Conservation (phyloP, 108 stramenopile genomes). For the Fragilariopsis cylindrus region DNA sequence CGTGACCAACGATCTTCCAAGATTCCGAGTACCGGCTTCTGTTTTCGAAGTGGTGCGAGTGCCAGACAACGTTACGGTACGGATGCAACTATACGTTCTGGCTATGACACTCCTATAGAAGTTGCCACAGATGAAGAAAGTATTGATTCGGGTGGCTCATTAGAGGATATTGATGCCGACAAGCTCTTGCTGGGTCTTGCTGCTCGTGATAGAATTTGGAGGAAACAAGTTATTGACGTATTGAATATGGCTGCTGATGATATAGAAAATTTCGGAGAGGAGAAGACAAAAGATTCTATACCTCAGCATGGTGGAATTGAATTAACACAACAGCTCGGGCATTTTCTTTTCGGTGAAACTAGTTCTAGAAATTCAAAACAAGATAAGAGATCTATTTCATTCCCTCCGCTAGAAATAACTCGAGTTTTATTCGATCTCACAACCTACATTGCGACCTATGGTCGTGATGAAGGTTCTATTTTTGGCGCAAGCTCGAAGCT, state of each 20-base stretch:
- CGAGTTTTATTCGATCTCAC: slow-evolving; percentile 77
- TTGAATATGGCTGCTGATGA: slow-evolving; percentile 41
- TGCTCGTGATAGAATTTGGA: slow-evolving; percentile 78
- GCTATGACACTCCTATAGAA: slow-evolving; percentile 11
- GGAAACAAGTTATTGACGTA: slow-evolving; percentile 62
- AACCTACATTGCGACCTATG: slow-evolving; percentile 46
- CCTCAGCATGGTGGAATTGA: background rate
- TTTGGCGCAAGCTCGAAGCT: slow-evolving; percentile 31
- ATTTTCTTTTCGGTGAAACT: slow-evolving; percentile 75
- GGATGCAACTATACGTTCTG: slow-evolving; percentile 14
- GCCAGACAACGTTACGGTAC: slow-evolving; percentile 50
- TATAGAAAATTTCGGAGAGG: slow-evolving; percentile 23
- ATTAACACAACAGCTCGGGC: slow-evolving; percentile 47
- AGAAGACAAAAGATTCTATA: slow-evolving; percentile 7
- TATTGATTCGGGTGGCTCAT: slow-evolving; percentile 33
- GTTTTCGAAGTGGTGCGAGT: slow-evolving; percentile 63
- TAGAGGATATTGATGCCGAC: slow-evolving; percentile 43
- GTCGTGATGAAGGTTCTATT: slow-evolving; percentile 60
- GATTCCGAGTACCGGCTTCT: slow-evolving; percentile 57
- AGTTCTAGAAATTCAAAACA: slow-evolving; percentile 57
- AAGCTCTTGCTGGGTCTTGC: slow-evolving; percentile 68
- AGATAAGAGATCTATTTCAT: slow-evolving; percentile 59
- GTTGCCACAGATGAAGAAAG: slow-evolving; percentile 20
- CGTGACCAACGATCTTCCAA: slow-evolving; percentile 56
- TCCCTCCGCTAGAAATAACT: slow-evolving; percentile 82